Base-by-base conservation (phyloP, 306 rosid species). In the Morella rubra region DNA sequence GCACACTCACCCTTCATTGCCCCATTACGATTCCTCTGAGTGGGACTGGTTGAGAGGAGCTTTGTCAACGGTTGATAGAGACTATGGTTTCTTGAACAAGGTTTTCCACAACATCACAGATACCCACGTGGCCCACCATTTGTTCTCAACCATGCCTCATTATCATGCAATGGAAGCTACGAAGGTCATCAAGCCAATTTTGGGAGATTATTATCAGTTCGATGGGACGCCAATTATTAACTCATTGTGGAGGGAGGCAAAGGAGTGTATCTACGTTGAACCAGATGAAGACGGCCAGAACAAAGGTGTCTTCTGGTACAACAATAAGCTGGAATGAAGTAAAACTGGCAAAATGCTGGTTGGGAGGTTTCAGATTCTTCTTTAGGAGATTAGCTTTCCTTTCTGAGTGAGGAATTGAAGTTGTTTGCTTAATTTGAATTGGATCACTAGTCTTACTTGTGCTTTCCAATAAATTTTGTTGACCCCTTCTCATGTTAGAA, bases 1-100 rank as follows among this genome's bases (percentile, higher is more conserved):
- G 85, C 98, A 95, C 69, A 95, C 98, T 61, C 98, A 95, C 79
- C 89, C 96, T 1, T 81, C 98, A 6, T 80, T 95, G 85, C 98
- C 98, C 0, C 98, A 90, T 69, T 95, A 95, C 50, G 93, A 90
- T 79, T 81, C 93, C 5, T 84, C 92, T 0, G 98, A 95, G 80
- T 95, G 98, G 98, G 96, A 92, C 80, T 95, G 98, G 98, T 51
- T 95, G 49, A 90, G 90, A 73, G 97, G 98, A 79, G 98, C 98
- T 8, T 73, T 95, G 72, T 96, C 98, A 8, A 95, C 97, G 0
- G 93, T 90, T 5, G 98, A 92, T 79, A 84, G 98, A 67, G 97
- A 92, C 74, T 95, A 95, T 44, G 98, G 98, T 8, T 72, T 95
- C 54, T 76, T 95, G 74, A 92, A 95, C 93, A 92, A 88, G 91